These are phyloP conservation scores for Epichloe amarillans DNA, from an alignment of 2,329 filamentous ascomycete genomes.

Conservation along the genomic window DNA sequence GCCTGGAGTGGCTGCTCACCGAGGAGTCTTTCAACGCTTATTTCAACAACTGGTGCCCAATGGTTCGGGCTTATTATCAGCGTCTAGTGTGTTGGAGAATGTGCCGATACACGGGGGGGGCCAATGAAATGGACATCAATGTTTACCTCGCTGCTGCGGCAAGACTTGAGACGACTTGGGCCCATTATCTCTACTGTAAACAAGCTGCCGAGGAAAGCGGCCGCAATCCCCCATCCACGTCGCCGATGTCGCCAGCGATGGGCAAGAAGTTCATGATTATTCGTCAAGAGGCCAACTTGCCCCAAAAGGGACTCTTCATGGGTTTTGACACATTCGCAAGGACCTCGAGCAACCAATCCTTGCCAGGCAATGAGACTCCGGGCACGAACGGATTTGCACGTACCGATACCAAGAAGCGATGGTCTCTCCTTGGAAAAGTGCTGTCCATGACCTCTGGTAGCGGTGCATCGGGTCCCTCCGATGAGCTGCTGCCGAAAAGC, in stretches of 20 bases:
- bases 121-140: conserved; percentile 51
- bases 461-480: conserved; percentile 1
- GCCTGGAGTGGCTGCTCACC: conserved; percentile 61
- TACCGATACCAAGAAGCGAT: conserved; percentile 41
- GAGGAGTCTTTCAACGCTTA: conserved; percentile 64
- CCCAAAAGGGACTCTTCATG: conserved; percentile 33
- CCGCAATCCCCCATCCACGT: conserved; percentile 53
- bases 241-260: conserved; percentile 73
- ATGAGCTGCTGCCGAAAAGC: neutral
- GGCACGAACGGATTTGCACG: conserved; percentile 16
- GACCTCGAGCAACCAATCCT: conserved; percentile 11
- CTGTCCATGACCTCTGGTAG: conserved; percentile 27
- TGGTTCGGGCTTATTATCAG: conserved; percentile 90
- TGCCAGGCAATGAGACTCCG: conserved; percentile 13
- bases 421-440: conserved; percentile 52
- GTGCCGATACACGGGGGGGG: conserved; percentile 56
- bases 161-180: conserved; percentile 61
- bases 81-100: conserved; percentile 82
- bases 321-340: conserved; percentile 35
- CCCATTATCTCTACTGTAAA: conserved; percentile 65
- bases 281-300: conserved; percentile 51
- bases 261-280: conserved; percentile 81
- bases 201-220: conserved; percentile 46
- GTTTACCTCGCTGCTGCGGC: conserved; percentile 57
- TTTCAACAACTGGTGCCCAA: conserved; percentile 91